Base-by-base conservation (phyloP, 2,329 filamentous ascomycete species). In the Hymenoscyphus salicellus region DNA sequence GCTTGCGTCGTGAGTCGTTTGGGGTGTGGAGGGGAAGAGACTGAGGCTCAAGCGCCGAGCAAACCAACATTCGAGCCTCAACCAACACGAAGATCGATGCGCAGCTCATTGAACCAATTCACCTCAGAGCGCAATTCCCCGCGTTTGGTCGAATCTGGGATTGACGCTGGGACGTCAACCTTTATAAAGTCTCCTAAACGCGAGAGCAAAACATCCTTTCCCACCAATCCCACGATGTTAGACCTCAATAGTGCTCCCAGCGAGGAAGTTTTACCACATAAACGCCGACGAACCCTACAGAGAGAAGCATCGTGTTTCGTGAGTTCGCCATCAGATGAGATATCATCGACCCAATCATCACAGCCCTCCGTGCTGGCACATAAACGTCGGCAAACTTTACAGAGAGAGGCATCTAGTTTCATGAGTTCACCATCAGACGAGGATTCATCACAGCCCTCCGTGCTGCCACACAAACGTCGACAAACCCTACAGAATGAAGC, bases 331-430 rank as follows among this genome's bases (percentile, higher is more conserved):
- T 58, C 65, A 10, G 63, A 65, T 10, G 62, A 66, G n/a, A 61
- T 65, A n/a, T 23, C 52, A 55, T 58, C 58, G 16, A 64, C 71
- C 26, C 70, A 70, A 64, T 66, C 66, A 16, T 74, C 72, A 23
- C 68, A 69, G 62, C 62, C 66, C 23, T 65, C 65, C 32, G 23
- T 46, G 7, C 14, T 61, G 20, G 46, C 60, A 28, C 26, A 32
- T 17, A 61, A 17, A 55, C 43, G 60, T 8, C 52, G 36, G 7
- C 56, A 60, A 46, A 61, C 57, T 1, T 36, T 66, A 11, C 65
- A 65, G 57, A 61, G 56, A 63, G 59, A 66, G 49, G 59, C 65
- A 17, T 68, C 64, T 11, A 67, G 65, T 33, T 46, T 63, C 16
- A 55, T 58, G 17, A 61, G 38, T 30, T 66, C 57, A 16, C 43